These are phyloP conservation scores for Geosiphon pyriformis DNA, from an alignment of 192 early-diverging fungal species.

Conservation along the genomic window DNA sequence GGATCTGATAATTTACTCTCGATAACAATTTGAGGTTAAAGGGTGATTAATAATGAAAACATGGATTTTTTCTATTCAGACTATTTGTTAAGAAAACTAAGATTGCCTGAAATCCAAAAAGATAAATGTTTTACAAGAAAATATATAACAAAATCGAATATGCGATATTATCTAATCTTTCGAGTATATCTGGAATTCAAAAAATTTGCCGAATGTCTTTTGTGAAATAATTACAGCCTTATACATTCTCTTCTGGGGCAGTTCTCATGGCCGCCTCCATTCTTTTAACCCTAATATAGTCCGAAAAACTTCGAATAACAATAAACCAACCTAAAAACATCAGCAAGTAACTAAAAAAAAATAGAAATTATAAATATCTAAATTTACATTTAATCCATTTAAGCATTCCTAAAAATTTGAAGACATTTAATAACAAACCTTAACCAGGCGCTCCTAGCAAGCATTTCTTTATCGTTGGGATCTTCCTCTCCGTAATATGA, in stretches of 20 bases:
- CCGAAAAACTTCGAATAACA: conserved; percentile 63
- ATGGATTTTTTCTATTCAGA: no score
- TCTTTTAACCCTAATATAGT: conserved; percentile 66
- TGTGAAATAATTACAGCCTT: no score
- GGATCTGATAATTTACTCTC: no score
- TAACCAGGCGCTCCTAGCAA: conserved; percentile 31
- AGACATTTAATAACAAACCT: conserved; percentile 20
- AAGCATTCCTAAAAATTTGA: background rate
- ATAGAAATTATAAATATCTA: background rate
- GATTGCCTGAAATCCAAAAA: no score
- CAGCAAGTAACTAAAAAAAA: conserved; percentile 58
- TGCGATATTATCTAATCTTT: no score
- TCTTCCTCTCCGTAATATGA: conserved; percentile 19
- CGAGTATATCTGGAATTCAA: no score
- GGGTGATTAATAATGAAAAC: no score
- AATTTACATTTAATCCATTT: conserved; percentile 28
- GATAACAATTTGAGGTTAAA: no score
- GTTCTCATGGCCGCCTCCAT: conserved; percentile 61
- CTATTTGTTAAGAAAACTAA: no score
- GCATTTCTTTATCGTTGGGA: conserved; percentile 31
- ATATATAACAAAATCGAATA: no score
- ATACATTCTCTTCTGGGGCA: conserved; percentile 23
- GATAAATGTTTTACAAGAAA: no score
- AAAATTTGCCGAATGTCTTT: no score
- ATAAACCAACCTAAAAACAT: conserved; percentile 71